Percentiles rank a stretch among this genome's conserved stretches.
Evolutionary conservation across 2,329 filamentous ascomycete genomes (phyloP).

Genomic region (Podosphaera xanthii): DNA sequence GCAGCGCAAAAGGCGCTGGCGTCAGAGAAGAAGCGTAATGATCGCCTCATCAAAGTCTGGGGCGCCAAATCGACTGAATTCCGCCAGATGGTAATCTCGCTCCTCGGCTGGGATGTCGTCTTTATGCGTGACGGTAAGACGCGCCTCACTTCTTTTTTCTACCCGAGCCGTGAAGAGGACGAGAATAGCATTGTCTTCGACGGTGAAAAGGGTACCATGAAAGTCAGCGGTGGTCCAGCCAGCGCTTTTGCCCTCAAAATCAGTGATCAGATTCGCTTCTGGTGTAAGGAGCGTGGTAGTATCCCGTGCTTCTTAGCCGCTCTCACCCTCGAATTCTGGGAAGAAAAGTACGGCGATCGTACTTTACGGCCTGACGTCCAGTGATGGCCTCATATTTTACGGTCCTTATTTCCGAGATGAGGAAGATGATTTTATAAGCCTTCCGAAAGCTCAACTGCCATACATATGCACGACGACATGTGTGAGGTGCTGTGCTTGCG

Average conservation of each 20-base stretch:
- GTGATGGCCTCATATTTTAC: not conserved
- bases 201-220: conserved; percentile 90
- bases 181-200: conserved; percentile 66
- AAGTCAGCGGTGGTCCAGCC: conserved; percentile 74
- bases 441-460: too few species aligned
- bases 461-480: too few species aligned
- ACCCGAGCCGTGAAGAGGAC: conserved; percentile 39
- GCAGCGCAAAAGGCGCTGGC: conserved; percentile 46
- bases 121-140: conserved; percentile 97
- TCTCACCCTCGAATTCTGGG: conserved; percentile 80
- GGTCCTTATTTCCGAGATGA: too few species aligned
- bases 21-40: conserved; percentile 60
- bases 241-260: conserved; percentile 75
- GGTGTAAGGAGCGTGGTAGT: conserved; percentile 82
- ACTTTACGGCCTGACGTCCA: conserved; percentile 9
- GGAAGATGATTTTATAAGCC: too few species aligned
- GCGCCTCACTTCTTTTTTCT: conserved; percentile 69
- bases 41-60: conserved; percentile 83
- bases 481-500: too few species aligned
- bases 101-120: conserved; percentile 83
- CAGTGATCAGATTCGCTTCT: conserved; percentile 71
- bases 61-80: conserved; percentile 79
- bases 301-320: conserved; percentile 86
- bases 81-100: conserved; percentile 76
- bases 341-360: conserved; percentile 25